Evolutionary conservation across 495 filamentous ascomycete species (phyloP), one percentile per base, ranked within the genome.

Genomic region (Hypoxylon perforatum): DNA sequence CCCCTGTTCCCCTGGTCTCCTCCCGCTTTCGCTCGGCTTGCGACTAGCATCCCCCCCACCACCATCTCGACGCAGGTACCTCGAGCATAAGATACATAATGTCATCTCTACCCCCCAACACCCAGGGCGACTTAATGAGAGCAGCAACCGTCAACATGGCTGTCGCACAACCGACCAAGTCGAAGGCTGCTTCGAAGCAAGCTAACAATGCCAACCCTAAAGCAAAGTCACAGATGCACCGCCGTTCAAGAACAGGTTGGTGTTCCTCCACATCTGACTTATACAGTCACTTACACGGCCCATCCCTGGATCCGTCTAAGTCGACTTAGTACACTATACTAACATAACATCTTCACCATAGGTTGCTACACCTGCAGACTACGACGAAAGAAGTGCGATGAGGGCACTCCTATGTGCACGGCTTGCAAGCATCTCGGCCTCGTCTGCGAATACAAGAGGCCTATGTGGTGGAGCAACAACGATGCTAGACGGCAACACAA

Each of bases 351-450:
- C 38, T 50, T 23, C 51, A 64, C 49, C 60, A 28, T 76, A 98
- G 95, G 95, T 49, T 99, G 95, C 86, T 99, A 94, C 78, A 98
- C 94, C 55, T 99, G 95, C 82, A 90, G 95, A 71, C 78, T 99
- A 63, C 88, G 95, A 74, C 80, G 95, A 70, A 97, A 99, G 86
- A 99, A 99, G 87, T 98, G 95, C 80, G 94, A 99, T 74, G 95
- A 99, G 78, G 90, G 88, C 54, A 91, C 91, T 69, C 91, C 92
- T 36, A 81, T 87, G 64, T 99, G 95, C 82, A 86, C 86, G 50
- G 92, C 94, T 49, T 99, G 95, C 86, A 90, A 86, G 73, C 91
- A 97, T 70, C 87, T 99, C 41, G 87, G 88, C 9, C 84, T 99
- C 19, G 81, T 81, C 61, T 99, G 95, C 78, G 92, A 99, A 82